Evolutionary conservation across 306 rosid species (phyloP).

Genomic region (Cajanus cajan): DNA sequence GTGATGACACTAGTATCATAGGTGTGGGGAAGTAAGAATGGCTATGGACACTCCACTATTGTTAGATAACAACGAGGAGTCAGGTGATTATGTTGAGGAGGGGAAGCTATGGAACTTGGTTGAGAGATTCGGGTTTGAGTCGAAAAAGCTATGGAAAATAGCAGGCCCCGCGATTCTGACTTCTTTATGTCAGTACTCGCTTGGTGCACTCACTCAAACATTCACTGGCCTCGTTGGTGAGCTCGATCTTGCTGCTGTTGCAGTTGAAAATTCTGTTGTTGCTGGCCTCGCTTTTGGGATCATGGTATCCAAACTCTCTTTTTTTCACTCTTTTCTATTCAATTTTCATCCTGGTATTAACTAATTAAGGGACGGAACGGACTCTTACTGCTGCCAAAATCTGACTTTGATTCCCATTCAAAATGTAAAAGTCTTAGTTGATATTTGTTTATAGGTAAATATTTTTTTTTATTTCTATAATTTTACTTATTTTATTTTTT

Average conservation of each 20-base stretch:
- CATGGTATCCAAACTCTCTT: too few relatives aligned
- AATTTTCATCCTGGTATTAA: too few relatives aligned
- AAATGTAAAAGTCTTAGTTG: too few relatives aligned
- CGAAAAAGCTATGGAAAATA: conserved; percentile 42
- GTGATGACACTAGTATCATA: too few relatives aligned
- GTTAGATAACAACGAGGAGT: neutral
- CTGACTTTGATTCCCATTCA: too few relatives aligned
- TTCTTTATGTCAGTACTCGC: conserved; percentile 50
- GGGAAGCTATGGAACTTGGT: neutral
- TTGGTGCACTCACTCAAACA: conserved; percentile 69
- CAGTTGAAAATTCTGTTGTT: conserved; percentile 68
- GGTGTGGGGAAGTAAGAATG: too few relatives aligned
- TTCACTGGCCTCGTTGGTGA: conserved; percentile 52
- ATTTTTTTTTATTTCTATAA: too few relatives aligned
- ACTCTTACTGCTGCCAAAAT: too few relatives aligned
- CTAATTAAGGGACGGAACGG: too few relatives aligned
- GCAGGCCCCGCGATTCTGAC: conserved; percentile 68
- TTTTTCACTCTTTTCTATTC: too few relatives aligned
- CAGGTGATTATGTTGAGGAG: neutral
- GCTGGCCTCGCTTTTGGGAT: conserved; percentile 70
- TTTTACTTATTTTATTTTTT: too few relatives aligned
- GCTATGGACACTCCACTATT: neutral
- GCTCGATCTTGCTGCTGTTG: conserved; percentile 67
- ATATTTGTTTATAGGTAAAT: too few relatives aligned
- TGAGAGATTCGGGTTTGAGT: neutral